Percentiles rank a stretch among this genome's conserved stretches.
Conservation (phyloP, 2,329 filamentous ascomycete genomes). For the Colletotrichum karsti region DNA sequence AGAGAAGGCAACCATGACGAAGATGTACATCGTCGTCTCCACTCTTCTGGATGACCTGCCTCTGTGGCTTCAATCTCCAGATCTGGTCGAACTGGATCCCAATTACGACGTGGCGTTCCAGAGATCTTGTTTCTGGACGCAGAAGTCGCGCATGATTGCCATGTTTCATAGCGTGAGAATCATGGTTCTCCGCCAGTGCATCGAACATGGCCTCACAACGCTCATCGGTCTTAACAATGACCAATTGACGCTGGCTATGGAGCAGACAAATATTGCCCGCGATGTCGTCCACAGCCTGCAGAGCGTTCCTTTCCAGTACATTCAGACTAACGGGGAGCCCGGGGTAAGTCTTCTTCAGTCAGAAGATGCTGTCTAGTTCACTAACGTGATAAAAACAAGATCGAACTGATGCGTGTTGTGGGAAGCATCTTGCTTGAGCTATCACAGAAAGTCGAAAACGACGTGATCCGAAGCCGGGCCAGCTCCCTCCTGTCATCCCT, state of each 20-base stretch:
- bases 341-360: not conserved
- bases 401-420: slow-evolving; percentile 49
- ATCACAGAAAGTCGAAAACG: not conserved
- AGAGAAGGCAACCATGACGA: not conserved
- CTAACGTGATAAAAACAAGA: slow-evolving; percentile 31
- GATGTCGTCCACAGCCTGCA: slow-evolving; percentile 1
- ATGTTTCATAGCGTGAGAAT: slow-evolving; percentile 7
- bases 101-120: not conserved
- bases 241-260: slow-evolving; percentile 2
- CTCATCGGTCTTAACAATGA: slow-evolving; percentile 5
- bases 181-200: not conserved
- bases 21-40: slow-evolving; percentile 1
- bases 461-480: not conserved
- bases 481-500: not conserved
- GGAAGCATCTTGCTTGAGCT: slow-evolving; percentile 47
- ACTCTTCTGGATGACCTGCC: not conserved
- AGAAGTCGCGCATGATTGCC: not conserved
- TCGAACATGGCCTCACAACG: not conserved
- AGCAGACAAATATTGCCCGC: slow-evolving; percentile 11
- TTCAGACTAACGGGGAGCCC: slow-evolving; percentile 17
- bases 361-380: not conserved
- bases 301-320: slow-evolving; percentile 7
- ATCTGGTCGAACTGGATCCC: not conserved
- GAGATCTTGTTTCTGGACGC: not conserved
- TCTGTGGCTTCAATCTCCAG: not conserved